A percentile compares a stretch with the other conserved stretches of the same genome.
phyloP scores from a whole-genome alignment of 2,329 filamentous ascomycete species.

The Claviceps arundinis region DNA sequence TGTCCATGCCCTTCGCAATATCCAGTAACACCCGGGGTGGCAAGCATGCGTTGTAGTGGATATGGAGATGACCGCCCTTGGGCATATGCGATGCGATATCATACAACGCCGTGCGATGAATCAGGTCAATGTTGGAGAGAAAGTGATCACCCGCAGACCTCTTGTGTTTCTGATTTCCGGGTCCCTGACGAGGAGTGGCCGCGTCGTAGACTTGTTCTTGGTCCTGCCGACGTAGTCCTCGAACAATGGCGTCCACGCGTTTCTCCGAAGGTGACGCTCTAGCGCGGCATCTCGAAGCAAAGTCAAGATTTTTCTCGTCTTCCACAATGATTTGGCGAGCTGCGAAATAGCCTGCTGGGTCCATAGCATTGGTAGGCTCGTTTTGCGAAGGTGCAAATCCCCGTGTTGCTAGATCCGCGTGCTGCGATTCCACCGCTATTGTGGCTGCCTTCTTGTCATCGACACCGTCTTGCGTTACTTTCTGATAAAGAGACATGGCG shows the following conservation, averaged over 20 bases:
- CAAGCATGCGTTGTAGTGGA: constrained; percentile 68
- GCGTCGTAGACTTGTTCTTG: constrained; percentile 21
- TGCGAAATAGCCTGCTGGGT: background rate
- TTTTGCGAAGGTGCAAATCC: background rate
- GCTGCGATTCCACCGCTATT: background rate
- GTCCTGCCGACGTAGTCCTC: constrained; percentile 23
- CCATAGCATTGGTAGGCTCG: background rate
- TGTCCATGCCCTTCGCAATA: constrained; percentile 39
- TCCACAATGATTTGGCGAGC: background rate
- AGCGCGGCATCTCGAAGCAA: constrained; percentile 24
- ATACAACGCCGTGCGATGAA: constrained; percentile 44
- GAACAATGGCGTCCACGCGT: constrained; percentile 27
- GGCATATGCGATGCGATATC: constrained; percentile 45
- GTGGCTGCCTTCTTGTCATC: background rate
- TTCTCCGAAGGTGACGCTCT: constrained; percentile 22
- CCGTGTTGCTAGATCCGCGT: background rate
- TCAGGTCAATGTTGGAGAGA: constrained; percentile 38
- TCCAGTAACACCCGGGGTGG: constrained; percentile 44
- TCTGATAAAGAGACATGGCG: background rate
- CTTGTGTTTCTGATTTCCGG: constrained; percentile 29
- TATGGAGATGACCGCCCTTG: constrained; percentile 60
- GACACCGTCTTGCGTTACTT: background rate
- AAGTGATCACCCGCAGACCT: constrained; percentile 43
- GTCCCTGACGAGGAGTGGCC: constrained; percentile 21
- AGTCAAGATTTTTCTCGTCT: constrained; percentile 24